Evolutionary conservation across 768 basidiomycete genomes (phyloP), one percentile per base, ranked within the genome.

Genomic region (Clathrus columnatus): DNA sequence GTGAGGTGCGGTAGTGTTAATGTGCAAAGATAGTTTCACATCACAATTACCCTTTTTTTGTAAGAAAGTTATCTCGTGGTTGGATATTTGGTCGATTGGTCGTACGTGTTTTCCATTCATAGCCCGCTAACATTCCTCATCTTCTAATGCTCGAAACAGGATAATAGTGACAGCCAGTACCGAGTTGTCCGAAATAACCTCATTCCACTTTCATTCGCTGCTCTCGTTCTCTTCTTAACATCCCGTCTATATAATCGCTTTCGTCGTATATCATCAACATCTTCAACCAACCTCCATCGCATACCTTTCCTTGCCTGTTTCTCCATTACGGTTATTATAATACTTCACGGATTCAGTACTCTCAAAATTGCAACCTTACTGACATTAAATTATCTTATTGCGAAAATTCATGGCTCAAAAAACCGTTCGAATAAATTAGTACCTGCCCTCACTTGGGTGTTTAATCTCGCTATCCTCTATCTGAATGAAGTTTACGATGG

Each of bases 81-180:
- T 97, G 94, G 93, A 67, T 98, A 18, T 81, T 84, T 60, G 87
- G 84, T 36, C 82, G 90, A 27, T 67, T 74, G 65, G 77, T 94
- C 11, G 94, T 95, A 63, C 70, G 87, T 75, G 5, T 27, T 48
- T 17, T 48, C 28, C 43, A 44, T 23, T 42, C 54, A 53, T 50
- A n/a, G 21, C 11, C 23, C 30, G 32, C 47, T 7, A 24, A 42
- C 6, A 41, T 14, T 41, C 28, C 43, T 51, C 23, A 44, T 11
- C 14, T 23, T 36, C 6, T 5, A 11, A 17, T 29, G 43, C 46
- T 24, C 44, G 45, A n/a, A 21, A n/a, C 61, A 97, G 95, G 96
- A 99, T 68, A 89, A 86, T 64, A 91, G 89, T 59, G 96, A 98
- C 63, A 72, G 76, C 0, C 96, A 98, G 72, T 97, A 93, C 66